Evolutionary conservation across 1,139 yeast genomes (phyloP), one percentile per base, ranked within the genome.

Genomic region (Nadsonia commutata): DNA sequence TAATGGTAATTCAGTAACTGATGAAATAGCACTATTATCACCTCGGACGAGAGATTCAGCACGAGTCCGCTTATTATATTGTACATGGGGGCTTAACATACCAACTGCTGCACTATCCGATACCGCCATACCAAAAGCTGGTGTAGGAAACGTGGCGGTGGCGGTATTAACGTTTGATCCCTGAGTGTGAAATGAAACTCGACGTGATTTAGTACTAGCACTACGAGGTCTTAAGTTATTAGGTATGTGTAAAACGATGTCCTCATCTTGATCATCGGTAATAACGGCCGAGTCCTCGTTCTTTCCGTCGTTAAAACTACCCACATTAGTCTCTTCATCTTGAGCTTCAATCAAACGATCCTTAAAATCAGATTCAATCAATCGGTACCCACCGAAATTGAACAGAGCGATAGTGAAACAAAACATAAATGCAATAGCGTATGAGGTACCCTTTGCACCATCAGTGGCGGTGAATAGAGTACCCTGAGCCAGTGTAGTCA

Each of bases 381-480:
- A 60, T 47, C 76, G 67, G 58, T 76, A 80, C 2, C 86, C 73
- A 2, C 95, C 95, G 38, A 80, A 59, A 51, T 82, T 80, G 62
- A 86, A 88, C 51, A 84, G 80, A 52, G 73, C 68, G 20, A 83
- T 59, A 36, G 80, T 66, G 57, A 83, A 90, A 31, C 80, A 70
- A 3, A 86, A 81, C 45, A 82, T 66, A 54, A 79, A 84, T 40
- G 88, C 79, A 57, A 88, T 80, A 18, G 84, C 80, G 59, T 82
- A 85, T 0, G 96, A 94, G 27, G 82, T 83, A 13, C 97, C 97
- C 52, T 74, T 72, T 46, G 75, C 72, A 27, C 85, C 84, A 49
- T 83, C 76, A 2, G 59, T 71, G 1, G 64, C 48, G 0, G 75
- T 62, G 52, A 88, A 80, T 1, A 74, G 67, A 0, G 75, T 67